These are phyloP conservation scores for Stachybotrys elegans DNA, from an alignment of 2,329 filamentous ascomycete genomes.

Conservation along the genomic window DNA sequence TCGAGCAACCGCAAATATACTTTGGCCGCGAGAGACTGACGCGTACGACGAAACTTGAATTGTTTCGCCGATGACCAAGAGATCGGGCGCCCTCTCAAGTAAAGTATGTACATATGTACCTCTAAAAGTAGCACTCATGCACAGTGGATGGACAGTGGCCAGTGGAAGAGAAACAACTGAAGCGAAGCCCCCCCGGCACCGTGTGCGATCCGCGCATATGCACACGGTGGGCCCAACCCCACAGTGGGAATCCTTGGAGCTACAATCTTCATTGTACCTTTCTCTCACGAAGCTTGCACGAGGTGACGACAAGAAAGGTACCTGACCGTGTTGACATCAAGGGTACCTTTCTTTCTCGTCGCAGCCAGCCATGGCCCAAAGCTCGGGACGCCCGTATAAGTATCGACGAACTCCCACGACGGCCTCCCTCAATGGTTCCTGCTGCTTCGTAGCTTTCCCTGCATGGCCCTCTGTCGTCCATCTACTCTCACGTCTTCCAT, in stretches of 20 bases:
- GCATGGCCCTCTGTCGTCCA: no score
- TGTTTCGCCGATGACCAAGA: no score
- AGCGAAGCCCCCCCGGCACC: no score
- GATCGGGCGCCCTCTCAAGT: no score
- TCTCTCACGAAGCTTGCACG: neutral
- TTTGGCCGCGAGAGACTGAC: no score
- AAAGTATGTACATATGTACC: no score
- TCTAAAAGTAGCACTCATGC: no score
- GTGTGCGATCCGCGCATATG: neutral
- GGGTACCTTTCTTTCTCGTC: neutral
- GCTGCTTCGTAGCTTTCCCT: neutral
- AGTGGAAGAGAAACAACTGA: no score
- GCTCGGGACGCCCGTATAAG: neutral
- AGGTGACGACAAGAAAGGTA: conserved; percentile 3
- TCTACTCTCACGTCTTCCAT: no score
- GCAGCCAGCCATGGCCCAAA: neutral
- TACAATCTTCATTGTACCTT: neutral
- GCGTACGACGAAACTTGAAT: no score
- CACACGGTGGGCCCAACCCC: conserved; percentile 1
- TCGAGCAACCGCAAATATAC: no score
- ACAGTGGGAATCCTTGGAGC: neutral
- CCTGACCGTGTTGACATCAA: neutral
- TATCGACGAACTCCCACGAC: neutral
- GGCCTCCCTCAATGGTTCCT: neutral
- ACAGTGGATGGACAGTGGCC: no score